These are phyloP conservation scores for Chrysanthemum lavandulifolium DNA, from an alignment of 129 eudicot genomes.

Conservation along the genomic window DNA sequence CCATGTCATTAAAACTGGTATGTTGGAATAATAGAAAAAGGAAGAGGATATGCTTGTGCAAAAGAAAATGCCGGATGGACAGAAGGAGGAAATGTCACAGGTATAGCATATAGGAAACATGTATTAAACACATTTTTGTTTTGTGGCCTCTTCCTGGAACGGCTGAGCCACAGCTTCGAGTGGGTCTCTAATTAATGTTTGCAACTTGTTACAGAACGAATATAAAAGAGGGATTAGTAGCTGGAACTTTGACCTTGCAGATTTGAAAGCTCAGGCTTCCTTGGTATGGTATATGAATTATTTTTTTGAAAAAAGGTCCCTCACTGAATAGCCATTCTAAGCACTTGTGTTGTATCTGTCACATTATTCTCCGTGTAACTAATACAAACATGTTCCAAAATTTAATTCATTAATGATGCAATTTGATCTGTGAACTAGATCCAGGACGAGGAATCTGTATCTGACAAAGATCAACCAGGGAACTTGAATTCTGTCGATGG, in stretches of 20 bases:
- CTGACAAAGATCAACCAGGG: constrained; percentile 57
- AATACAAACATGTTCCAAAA: not conserved
- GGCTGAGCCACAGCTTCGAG: too few relatives aligned
- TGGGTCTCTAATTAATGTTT: constrained; percentile 9
- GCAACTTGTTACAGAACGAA: constrained; percentile 59
- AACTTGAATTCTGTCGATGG: constrained; percentile 32
- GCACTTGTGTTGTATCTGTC: not conserved
- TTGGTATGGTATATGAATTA: constrained; percentile 48
- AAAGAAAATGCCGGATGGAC: constrained; percentile 94
- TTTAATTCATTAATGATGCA: not conserved
- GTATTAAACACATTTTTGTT: not conserved
- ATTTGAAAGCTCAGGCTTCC: constrained; percentile 96
- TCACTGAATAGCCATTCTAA: constrained; percentile 5
- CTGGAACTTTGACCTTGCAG: constrained; percentile 96
- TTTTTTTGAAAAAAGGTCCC: too few relatives aligned
- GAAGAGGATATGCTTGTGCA: constrained; percentile 99
- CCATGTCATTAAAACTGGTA: constrained; percentile 11
- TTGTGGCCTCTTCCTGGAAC: too few relatives aligned
- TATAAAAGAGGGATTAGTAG: constrained; percentile 95
- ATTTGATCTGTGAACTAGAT: constrained; percentile 40
- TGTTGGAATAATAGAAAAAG: constrained; percentile 56
- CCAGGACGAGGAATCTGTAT: constrained; percentile 61
- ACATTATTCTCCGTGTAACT: not conserved
- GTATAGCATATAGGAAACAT: constrained; percentile 42
- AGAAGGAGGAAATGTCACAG: constrained; percentile 98